phyloP scores from a whole-genome alignment of 192 early-diverging fungal species.

The Coemansia asiatica region DNA sequence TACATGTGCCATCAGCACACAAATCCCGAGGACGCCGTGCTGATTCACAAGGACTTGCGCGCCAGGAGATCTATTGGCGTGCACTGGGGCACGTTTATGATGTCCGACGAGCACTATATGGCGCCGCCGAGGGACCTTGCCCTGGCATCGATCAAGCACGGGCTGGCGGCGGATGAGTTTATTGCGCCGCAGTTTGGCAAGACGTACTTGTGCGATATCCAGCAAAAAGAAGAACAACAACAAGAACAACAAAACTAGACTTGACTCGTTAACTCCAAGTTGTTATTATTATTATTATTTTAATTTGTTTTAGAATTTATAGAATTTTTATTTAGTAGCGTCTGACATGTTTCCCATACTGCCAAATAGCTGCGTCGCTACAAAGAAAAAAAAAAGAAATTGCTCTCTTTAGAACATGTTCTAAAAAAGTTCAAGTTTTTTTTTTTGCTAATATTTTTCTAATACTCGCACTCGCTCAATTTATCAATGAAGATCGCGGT shows the following conservation, averaged over 20 bases:
- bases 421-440: no score
- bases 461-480: no score
- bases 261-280: no score
- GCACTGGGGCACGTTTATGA: slow-evolving; percentile 86
- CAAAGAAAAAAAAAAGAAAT: no score
- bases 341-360: no score
- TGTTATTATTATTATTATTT: neutral
- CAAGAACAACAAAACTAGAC: neutral
- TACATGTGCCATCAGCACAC: slow-evolving; percentile 75
- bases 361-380: no score
- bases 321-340: no score
- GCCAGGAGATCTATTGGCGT: slow-evolving; percentile 70
- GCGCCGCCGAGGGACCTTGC: slow-evolving; percentile 68
- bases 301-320: neutral
- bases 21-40: slow-evolving; percentile 78
- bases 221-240: neutral
- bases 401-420: neutral
- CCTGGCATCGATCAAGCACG: slow-evolving; percentile 41
- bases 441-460: no score
- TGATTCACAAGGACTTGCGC: slow-evolving; percentile 72
- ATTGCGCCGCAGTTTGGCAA: slow-evolving; percentile 43
- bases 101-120: slow-evolving; percentile 72
- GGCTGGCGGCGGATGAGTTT: slow-evolving; percentile 22
- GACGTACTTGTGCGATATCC: slow-evolving; percentile 23
- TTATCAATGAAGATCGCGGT: slow-evolving; percentile 34